Percentiles rank a stretch among this genome's conserved stretches.
phyloP scores from a whole-genome alignment of 2,329 filamentous ascomycete genomes.

The Fusarium equiseti region DNA sequence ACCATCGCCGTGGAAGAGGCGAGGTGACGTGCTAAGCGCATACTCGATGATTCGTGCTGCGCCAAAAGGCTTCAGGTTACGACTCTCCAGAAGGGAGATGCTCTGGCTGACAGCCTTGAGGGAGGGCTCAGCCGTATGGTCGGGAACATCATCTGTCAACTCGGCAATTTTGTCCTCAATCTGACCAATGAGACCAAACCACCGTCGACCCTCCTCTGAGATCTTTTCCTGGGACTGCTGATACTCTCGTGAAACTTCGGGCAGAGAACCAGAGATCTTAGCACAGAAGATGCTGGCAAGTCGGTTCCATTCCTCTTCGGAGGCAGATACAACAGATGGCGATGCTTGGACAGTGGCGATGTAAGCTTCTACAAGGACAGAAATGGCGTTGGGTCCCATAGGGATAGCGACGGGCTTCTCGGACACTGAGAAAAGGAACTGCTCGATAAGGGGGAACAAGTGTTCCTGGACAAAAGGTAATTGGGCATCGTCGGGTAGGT shows the following conservation, averaged over 20 bases:
- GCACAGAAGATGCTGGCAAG: slow-evolving; percentile 73
- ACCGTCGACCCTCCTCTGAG: slow-evolving; percentile 73
- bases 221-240: slow-evolving; percentile 77
- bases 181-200: slow-evolving; percentile 69
- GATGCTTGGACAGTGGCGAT: slow-evolving; percentile 57
- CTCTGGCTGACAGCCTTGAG: slow-evolving; percentile 50
- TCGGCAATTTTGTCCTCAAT: slow-evolving; percentile 54
- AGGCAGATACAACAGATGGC: slow-evolving; percentile 59
- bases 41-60: slow-evolving; percentile 62
- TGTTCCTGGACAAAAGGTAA: slow-evolving; percentile 61
- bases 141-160: slow-evolving; percentile 36
- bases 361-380: slow-evolving; percentile 62
- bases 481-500: slow-evolving; percentile 60
- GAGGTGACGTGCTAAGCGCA: slow-evolving; percentile 54
- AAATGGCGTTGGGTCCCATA: slow-evolving; percentile 51
- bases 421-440: slow-evolving; percentile 63
- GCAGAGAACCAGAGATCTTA: slow-evolving; percentile 78
- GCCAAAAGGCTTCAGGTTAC: slow-evolving; percentile 70
- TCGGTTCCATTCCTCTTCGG: slow-evolving; percentile 71
- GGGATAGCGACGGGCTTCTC: slow-evolving; percentile 54
- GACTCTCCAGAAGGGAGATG: slow-evolving; percentile 59
- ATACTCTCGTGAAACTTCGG: slow-evolving; percentile 84
- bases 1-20: slow-evolving; percentile 55
- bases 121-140: slow-evolving; percentile 51
- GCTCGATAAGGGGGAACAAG: slow-evolving; percentile 66